Evolutionary conservation across 176 grass and related monocot genomes (phyloP).

Genomic region (Oryza glaberrima): DNA sequence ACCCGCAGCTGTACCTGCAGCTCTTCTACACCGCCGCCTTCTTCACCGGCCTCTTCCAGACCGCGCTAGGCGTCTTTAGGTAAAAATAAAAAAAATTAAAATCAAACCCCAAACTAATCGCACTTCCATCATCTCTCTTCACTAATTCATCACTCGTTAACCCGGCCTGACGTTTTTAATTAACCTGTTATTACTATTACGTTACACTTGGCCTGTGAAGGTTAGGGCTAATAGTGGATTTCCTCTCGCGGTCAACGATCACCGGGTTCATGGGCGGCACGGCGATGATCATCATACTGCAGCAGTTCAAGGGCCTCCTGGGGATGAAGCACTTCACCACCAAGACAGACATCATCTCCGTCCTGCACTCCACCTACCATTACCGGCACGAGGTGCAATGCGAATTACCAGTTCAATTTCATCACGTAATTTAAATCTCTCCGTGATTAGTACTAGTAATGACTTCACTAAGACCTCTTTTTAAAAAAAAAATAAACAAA

Average conservation of each 20-base stretch:
- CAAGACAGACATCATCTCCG: conserved; percentile 87
- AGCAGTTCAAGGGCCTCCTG: conserved; percentile 92
- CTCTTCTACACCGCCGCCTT: conserved; percentile 92
- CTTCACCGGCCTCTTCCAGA: conserved; percentile 90
- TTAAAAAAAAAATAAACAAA: too few species aligned
- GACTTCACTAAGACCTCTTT: background rate
- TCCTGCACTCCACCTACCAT: conserved; percentile 59
- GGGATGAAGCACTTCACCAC: conserved; percentile 87
- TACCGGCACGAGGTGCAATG: conserved; percentile 68
- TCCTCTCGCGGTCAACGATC: conserved; percentile 88
- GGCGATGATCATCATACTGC: conserved; percentile 86
- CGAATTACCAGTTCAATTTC: background rate
- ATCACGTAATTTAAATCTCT: background rate
- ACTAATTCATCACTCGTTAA: background rate
- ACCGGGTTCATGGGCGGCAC: conserved; percentile 98
- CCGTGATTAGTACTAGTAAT: background rate
- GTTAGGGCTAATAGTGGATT: conserved; percentile 90
- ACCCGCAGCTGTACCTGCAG: conserved; percentile 63
- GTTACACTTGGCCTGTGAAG: conserved; percentile 32
- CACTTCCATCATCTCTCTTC: background rate
- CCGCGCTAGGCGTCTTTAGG: conserved; percentile 78
- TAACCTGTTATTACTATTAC: too few species aligned
- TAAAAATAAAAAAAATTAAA: background rate
- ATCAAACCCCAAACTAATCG: background rate
- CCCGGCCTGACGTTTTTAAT: background rate